Evolutionary conservation across 495 filamentous ascomycete genomes (phyloP).

Genomic region (Letharia lupina): DNA sequence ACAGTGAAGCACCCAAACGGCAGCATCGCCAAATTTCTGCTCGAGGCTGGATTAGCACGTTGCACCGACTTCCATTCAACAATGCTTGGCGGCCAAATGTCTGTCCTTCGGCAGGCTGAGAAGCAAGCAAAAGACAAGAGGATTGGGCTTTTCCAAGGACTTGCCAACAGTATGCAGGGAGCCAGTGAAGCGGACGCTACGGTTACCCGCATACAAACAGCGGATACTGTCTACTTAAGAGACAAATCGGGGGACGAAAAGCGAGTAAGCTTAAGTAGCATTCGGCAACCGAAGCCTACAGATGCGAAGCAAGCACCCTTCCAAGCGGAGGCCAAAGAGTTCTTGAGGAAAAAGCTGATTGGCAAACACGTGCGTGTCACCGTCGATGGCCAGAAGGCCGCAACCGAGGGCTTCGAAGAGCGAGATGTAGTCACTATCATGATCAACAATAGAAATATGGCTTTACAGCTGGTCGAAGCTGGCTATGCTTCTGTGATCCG

Average conservation of each 20-base stretch:
- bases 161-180: slow-evolving; percentile 53
- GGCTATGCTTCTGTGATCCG: slow-evolving; percentile 90
- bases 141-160: slow-evolving; percentile 67
- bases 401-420: slow-evolving; percentile 85
- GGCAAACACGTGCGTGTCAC: slow-evolving; percentile 86
- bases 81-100: slow-evolving; percentile 80
- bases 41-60: slow-evolving; percentile 78
- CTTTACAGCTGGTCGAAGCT: slow-evolving; percentile 74
- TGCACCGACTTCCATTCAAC: slow-evolving; percentile 93
- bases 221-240: slow-evolving; percentile 79
- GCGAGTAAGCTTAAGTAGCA: slow-evolving; percentile 83
- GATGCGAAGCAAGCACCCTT: slow-evolving; percentile 79
- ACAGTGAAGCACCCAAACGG: slow-evolving; percentile 78
- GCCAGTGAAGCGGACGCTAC: slow-evolving; percentile 62
- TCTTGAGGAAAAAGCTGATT: slow-evolving; percentile 83
- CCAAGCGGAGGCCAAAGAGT: slow-evolving; percentile 90
- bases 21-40: slow-evolving; percentile 80
- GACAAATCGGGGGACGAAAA: slow-evolving; percentile 78
- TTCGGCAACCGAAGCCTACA: slow-evolving; percentile 79
- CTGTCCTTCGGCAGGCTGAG: slow-evolving; percentile 74
- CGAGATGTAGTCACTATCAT: slow-evolving; percentile 87
- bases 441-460: slow-evolving; percentile 77
- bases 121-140: slow-evolving; percentile 68
- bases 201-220: slow-evolving; percentile 76
- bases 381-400: slow-evolving; percentile 84